Percentiles rank a stretch among this genome's conserved stretches.
Conservation (phyloP, 2,329 filamentous ascomycete genomes). For the Ophiostoma sp. region DNA sequence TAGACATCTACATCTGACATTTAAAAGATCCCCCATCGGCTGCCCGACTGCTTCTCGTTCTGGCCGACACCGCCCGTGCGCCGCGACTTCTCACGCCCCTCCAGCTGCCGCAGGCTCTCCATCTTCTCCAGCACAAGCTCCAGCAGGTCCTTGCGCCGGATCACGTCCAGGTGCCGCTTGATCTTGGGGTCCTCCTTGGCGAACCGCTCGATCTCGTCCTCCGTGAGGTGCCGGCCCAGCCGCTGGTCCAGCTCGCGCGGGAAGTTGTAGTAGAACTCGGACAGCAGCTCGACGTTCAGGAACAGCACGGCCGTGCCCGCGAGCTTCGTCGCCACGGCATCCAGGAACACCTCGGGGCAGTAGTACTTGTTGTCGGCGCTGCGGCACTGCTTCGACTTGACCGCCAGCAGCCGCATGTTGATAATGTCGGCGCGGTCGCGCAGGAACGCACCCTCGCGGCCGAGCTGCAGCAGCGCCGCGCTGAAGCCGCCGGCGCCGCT, state of each 20-base stretch:
- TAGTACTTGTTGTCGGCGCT: constrained; percentile 85
- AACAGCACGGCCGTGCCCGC: constrained; percentile 94
- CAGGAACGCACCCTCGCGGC: constrained; percentile 88
- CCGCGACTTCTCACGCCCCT: constrained; percentile 61
- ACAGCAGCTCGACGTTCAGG: constrained; percentile 91
- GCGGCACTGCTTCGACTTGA: constrained; percentile 86
- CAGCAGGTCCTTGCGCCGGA: constrained; percentile 83
- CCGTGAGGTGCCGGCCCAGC: constrained; percentile 72
- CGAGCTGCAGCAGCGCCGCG: constrained; percentile 76
- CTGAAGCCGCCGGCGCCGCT: constrained; percentile 93
- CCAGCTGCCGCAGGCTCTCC: constrained; percentile 79
- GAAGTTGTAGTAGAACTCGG: constrained; percentile 97
- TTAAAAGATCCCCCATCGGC: constrained; percentile 25
- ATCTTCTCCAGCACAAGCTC: constrained; percentile 95
- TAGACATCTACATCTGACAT: background rate
- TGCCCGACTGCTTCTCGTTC: constrained; percentile 18
- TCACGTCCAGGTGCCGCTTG: constrained; percentile 81
- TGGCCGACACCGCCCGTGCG: constrained; percentile 39
- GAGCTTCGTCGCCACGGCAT: constrained; percentile 90
- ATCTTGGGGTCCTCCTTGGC: constrained; percentile 91
- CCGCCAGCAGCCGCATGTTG: constrained; percentile 79
- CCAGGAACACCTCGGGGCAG: constrained; percentile 96
- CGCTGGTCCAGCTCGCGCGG: constrained; percentile 84
- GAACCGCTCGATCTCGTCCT: constrained; percentile 79
- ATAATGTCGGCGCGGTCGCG: constrained; percentile 86